phyloP scores from a whole-genome alignment of 208 protist genomes.

The Crithidia fasciculata region DNA sequence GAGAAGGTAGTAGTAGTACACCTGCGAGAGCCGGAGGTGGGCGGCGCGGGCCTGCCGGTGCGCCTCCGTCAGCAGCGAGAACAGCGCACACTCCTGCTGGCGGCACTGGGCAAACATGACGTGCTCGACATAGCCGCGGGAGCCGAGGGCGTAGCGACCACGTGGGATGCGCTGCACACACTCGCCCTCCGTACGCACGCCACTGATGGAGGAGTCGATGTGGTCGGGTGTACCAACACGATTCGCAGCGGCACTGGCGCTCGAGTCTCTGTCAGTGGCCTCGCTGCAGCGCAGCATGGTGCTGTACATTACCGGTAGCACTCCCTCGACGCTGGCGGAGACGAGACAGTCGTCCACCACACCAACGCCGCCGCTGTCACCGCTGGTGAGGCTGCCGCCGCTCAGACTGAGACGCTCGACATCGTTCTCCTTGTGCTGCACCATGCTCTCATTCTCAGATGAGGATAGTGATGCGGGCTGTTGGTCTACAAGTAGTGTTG shows the following conservation, averaged over 20 bases:
- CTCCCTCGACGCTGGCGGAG: neutral
- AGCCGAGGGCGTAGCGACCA: constrained; percentile 39
- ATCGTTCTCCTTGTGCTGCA: neutral
- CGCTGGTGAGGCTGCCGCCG: neutral
- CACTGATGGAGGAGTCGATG: neutral
- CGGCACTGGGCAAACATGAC: constrained; percentile 47
- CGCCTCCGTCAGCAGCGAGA: constrained; percentile 54
- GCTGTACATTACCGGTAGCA: neutral
- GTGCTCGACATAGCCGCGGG: constrained; percentile 51
- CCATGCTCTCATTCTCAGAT: too few species aligned
- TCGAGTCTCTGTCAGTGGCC: neutral
- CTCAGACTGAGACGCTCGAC: neutral
- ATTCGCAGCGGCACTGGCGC: neutral
- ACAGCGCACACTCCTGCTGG: constrained; percentile 64
- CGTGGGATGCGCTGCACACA: constrained; percentile 8
- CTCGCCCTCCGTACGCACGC: neutral
- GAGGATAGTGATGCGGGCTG: too few species aligned
- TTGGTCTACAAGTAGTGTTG: too few species aligned
- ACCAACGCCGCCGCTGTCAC: neutral
- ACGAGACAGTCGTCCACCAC: neutral
- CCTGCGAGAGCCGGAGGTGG: constrained; percentile 44
- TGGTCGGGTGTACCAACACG: neutral
- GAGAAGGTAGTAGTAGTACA: constrained; percentile 63
- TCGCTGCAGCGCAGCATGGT: constrained; percentile 1
- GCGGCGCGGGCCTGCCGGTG: constrained; percentile 42